These are phyloP conservation scores for Plasmodium gallinaceum DNA, from an alignment of 169 alveolate genomes.

Conservation along the genomic window DNA sequence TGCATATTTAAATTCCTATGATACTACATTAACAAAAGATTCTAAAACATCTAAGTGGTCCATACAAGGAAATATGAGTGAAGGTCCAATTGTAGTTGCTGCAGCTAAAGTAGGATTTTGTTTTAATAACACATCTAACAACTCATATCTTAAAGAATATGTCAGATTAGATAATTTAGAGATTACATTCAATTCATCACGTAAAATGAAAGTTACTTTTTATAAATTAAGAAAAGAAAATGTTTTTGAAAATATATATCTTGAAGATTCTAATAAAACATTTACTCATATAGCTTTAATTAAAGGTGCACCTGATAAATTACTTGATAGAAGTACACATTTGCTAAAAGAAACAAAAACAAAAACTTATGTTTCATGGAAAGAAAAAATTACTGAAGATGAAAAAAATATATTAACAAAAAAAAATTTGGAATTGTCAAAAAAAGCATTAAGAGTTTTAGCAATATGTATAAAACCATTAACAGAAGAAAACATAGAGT, in stretches of 20 bases:
- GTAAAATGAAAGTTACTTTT: conserved; percentile 93
- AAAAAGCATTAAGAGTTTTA: conserved; percentile 91
- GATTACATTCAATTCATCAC: conserved; percentile 91
- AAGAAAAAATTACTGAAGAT: conserved; percentile 30
- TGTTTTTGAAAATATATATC: conserved; percentile 71
- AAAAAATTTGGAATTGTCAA: conserved; percentile 82
- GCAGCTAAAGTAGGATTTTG: conserved; percentile 91
- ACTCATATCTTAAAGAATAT: conserved; percentile 53
- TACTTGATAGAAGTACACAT: conserved; percentile 58
- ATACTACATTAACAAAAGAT: conserved; percentile 85
- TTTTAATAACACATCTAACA: conserved; percentile 1
- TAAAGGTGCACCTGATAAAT: conserved; percentile 94
- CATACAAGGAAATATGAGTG: conserved; percentile 93
- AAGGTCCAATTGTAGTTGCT: conserved; percentile 92
- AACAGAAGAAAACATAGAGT: conserved; percentile 82
- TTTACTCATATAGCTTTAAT: conserved; percentile 91
- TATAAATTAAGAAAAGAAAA: conserved; percentile 81
- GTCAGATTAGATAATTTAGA: conserved; percentile 83
- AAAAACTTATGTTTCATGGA: conserved; percentile 30
- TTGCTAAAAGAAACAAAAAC: conserved; percentile 39
- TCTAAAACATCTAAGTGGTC: conserved; percentile 81
- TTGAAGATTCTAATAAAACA: conserved; percentile 59
- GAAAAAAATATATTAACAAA: conserved; percentile 22
- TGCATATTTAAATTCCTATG: conserved; percentile 90
- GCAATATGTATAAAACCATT: conserved; percentile 89